A percentile compares a stretch with the other conserved stretches of the same genome.
Conservation (phyloP, 345 rosid species). For the Rhodomyrtus tomentosa region DNA sequence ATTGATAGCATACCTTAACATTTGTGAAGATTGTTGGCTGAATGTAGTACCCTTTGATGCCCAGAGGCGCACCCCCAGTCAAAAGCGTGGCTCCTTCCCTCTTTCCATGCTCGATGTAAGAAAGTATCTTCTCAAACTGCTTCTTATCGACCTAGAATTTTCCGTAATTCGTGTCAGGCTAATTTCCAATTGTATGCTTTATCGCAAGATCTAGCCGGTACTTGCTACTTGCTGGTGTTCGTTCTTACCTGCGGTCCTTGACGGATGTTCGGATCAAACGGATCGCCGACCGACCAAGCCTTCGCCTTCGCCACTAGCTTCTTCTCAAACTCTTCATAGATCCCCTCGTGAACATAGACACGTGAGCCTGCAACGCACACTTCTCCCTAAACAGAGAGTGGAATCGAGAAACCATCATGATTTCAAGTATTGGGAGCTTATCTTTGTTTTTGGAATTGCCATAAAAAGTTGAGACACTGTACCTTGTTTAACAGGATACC, state of each 20-base stretch:
- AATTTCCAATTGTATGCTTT: neutral
- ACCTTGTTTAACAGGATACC: constrained; percentile 48
- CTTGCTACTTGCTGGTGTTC: neutral
- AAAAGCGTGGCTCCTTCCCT: constrained; percentile 58
- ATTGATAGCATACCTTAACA: constrained; percentile 32
- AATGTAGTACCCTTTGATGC: constrained; percentile 49
- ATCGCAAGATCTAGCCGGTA: neutral
- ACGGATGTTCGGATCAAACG: constrained; percentile 34
- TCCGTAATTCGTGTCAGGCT: neutral
- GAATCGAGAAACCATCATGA: neutral
- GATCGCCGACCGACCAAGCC: constrained; percentile 51
- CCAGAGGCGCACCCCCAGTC: constrained; percentile 36
- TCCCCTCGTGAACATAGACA: constrained; percentile 66
- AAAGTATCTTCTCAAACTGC: constrained; percentile 43
- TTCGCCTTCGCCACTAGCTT: constrained; percentile 50
- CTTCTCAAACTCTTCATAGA: constrained; percentile 40
- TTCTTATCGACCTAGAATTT: constrained; percentile 30
- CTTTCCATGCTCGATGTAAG: constrained; percentile 60
- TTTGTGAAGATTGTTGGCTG: constrained; percentile 62
- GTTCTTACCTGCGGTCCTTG: constrained; percentile 69
- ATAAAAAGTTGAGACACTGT: neutral
- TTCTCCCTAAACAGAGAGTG: constrained; percentile 39
- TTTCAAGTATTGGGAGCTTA: neutral
- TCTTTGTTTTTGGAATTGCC: neutral
- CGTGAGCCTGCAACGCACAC: constrained; percentile 67